Base-by-base conservation (phyloP, 495 filamentous ascomycete genomes). In the Xylaria cubensis region DNA sequence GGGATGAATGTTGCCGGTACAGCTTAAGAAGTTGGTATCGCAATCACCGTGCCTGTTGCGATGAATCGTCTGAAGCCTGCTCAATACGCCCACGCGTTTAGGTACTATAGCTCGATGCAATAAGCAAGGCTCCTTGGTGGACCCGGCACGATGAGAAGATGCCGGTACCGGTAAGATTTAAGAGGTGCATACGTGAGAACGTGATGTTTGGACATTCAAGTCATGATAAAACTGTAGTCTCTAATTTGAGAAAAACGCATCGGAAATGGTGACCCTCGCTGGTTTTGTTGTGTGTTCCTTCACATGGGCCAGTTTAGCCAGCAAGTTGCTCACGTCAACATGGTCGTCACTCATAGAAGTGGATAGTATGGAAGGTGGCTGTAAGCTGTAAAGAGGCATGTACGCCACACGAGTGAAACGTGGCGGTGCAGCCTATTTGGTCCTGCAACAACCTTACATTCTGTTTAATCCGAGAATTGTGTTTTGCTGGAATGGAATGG, bases 321-420 rank as follows among this genome's bases (percentile, higher is more conserved):
- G 77, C 77, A 78, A 72, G 71, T 61, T 78, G 77, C 74, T 67
- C 69, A 78, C 76, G 77, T 79, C 75, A 79, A 75, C 73, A 71
- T 53, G 29, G 46, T 29, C 10, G 64, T 42, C 42, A 55, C 64
- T 66, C 15, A 32, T 12, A 34, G 64, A 53, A 53, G 64, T 41
- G 9, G 19, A 53, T 53, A 19, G 64, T 51, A 66, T 24, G 46
- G 19, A 65, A 32, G n/a, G 64, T 39, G 44, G 44, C 46, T 32
- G 10, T 26, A 4, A 34, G 19, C 8, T 41, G 46, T 26, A 7
- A 10, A 13, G 48, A 10, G 44, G 4, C n/a, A n/a, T n/a, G n/a
- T 2, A 21, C 65, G 48, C 65, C 44, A 67, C 63, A 65, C 34
- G 3, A 36, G 21, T 9, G 55, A 41, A 67, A 26, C 15, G 50